Conservation (phyloP, 192 early-diverging fungal genomes). For the Lobulomyces angularis region DNA sequence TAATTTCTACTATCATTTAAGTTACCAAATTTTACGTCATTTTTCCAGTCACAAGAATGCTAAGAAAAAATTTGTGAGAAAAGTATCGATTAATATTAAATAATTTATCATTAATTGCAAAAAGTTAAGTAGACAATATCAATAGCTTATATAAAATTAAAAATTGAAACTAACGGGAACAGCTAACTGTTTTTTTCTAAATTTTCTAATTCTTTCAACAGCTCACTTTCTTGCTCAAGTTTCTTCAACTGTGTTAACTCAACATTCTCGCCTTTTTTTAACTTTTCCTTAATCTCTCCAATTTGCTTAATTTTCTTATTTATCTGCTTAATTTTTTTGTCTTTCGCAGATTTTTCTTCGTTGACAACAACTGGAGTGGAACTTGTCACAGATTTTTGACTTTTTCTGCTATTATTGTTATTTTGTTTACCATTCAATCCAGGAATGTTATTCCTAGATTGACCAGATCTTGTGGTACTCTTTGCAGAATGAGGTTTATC, state of each 20-base stretch:
- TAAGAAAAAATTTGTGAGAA: no score
- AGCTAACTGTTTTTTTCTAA: no score
- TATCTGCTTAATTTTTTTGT: constrained; percentile 77
- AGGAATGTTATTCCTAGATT: constrained; percentile 3
- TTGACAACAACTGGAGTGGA: constrained; percentile 19
- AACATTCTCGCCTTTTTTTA: constrained; percentile 61
- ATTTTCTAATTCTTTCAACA: constrained; percentile 41
- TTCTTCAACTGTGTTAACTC: constrained; percentile 76
- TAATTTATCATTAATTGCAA: no score
- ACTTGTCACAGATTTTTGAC: constrained; percentile 32
- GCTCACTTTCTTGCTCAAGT: constrained; percentile 40
- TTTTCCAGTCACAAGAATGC: no score
- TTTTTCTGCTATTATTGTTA: constrained; percentile 4
- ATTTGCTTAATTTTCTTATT: constrained; percentile 92
- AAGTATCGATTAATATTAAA: no score
- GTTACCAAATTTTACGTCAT: no score
- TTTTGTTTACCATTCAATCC: neutral
- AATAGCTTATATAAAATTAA: no score
- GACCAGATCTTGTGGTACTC: constrained; percentile 1
- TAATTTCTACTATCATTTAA: no score
- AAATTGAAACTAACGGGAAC: no score
- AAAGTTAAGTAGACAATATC: no score
- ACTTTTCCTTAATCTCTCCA: constrained; percentile 65
- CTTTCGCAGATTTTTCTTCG: constrained; percentile 44
- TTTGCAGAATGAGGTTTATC: constrained; percentile 2